Percentiles rank a stretch among this genome's conserved stretches.
Conservation (phyloP, 345 rosid genomes). For the Salix caprea region DNA sequence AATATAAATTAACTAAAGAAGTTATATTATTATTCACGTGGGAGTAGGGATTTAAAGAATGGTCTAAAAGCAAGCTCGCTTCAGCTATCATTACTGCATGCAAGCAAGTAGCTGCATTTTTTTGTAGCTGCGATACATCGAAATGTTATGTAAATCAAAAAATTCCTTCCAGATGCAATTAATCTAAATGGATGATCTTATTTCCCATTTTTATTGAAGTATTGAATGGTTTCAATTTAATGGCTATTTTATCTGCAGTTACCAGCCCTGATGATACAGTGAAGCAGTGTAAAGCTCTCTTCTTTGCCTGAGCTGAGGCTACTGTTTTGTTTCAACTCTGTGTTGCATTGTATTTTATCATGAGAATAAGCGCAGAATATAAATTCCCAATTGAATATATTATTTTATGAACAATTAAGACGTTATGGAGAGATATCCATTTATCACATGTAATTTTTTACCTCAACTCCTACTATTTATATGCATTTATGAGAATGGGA, state of each 20-base stretch:
- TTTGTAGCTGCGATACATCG: no score
- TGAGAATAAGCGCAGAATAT: background rate
- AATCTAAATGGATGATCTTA: background rate
- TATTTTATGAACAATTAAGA: background rate
- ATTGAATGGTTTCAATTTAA: background rate
- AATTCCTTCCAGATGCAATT: background rate
- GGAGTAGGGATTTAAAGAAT: background rate
- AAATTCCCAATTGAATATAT: background rate
- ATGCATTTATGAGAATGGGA: no score
- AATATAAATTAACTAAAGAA: background rate
- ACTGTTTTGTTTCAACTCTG: background rate
- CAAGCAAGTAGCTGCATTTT: no score
- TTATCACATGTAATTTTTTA: background rate
- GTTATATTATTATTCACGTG: background rate
- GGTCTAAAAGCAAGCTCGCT: no score
- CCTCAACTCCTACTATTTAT: no score
- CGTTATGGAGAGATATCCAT: background rate
- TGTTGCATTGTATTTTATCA: background rate
- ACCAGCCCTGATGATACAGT: conserved; percentile 72
- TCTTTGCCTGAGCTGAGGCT: conserved; percentile 24
- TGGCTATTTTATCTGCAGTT: conserved; percentile 39
- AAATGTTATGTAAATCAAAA: background rate
- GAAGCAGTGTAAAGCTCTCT: conserved; percentile 43
- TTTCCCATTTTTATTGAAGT: background rate
- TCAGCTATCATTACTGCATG: no score